A percentile compares a stretch with the other conserved stretches of the same genome.
phyloP scores from a whole-genome alignment of 768 basidiomycete species.

The Collybia nuda region DNA sequence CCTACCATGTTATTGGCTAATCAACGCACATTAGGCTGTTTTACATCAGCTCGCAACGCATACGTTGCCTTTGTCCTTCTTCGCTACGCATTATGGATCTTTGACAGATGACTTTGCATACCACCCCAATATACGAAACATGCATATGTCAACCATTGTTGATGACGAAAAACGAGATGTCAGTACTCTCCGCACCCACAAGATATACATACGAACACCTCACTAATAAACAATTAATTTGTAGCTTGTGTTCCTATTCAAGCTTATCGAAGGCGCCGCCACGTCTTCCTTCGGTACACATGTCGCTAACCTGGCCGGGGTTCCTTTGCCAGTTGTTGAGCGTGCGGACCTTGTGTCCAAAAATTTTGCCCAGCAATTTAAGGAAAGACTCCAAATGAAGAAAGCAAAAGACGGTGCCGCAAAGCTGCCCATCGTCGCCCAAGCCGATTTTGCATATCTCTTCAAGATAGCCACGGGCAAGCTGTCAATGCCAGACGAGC shows the following conservation, averaged over 20 bases:
- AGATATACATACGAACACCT: neutral
- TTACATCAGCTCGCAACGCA: conserved; percentile 93
- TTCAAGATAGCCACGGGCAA: conserved; percentile 59
- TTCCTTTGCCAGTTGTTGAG: conserved; percentile 80
- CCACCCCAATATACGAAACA: conserved; percentile 89
- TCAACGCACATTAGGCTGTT: conserved; percentile 59
- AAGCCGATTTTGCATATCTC: conserved; percentile 90
- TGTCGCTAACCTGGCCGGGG: conserved; percentile 93
- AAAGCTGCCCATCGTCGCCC: conserved; percentile 73
- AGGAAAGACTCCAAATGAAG: conserved; percentile 69
- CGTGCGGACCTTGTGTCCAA: conserved; percentile 87
- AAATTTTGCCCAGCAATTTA: conserved; percentile 87
- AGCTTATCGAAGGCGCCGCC: conserved; percentile 86
- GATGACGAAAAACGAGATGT: conserved; percentile 92
- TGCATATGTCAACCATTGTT: conserved; percentile 95
- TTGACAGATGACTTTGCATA: conserved; percentile 92
- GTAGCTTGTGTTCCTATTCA: conserved; percentile 92
- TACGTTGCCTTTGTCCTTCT: conserved; percentile 89
- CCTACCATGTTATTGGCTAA: conserved; percentile 13
- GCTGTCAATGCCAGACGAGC: conserved; percentile 50
- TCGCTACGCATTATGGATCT: conserved; percentile 97
- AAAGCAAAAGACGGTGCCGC: conserved; percentile 52
- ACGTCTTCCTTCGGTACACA: conserved; percentile 91
- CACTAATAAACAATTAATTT: neutral
- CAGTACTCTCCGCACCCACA: conserved; percentile 13